phyloP scores from a whole-genome alignment of 2,329 filamentous ascomycete species.

The Botrytis byssoidea region DNA sequence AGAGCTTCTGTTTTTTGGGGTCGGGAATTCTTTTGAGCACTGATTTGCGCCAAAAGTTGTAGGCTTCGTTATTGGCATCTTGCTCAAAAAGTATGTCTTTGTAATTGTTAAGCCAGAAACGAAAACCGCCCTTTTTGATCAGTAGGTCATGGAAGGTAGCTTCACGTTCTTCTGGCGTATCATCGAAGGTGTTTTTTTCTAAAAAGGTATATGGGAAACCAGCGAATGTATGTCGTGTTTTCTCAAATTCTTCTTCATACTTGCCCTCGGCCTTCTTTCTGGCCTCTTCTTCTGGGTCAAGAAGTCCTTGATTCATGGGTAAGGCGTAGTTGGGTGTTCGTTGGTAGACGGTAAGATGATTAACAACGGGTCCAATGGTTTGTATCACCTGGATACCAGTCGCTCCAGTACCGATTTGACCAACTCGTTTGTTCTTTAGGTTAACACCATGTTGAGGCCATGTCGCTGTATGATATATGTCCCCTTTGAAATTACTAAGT shows the following conservation, averaged over 20 bases:
- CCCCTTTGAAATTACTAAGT: slow-evolving; percentile 33
- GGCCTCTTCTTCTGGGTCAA: slow-evolving; percentile 35
- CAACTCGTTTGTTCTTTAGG: slow-evolving; percentile 37
- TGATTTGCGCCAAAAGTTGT: slow-evolving; percentile 23
- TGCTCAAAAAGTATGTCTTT: slow-evolving; percentile 36
- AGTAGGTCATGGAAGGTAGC: slow-evolving; percentile 39
- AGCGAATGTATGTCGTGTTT: slow-evolving; percentile 31
- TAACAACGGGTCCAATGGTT: slow-evolving; percentile 40
- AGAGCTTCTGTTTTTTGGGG: slow-evolving; percentile 42
- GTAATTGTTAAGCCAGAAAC: slow-evolving; percentile 38
- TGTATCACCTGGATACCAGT: slow-evolving; percentile 30
- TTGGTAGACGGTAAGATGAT: slow-evolving; percentile 49
- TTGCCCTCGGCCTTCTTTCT: slow-evolving; percentile 27
- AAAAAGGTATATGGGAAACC: slow-evolving; percentile 39
- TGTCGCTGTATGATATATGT: slow-evolving; percentile 31
- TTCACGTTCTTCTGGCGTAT: slow-evolving; percentile 39
- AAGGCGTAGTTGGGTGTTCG: slow-evolving; percentile 51
- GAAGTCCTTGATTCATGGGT: slow-evolving; percentile 34
- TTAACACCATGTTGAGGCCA: slow-evolving; percentile 44
- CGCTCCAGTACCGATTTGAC: slow-evolving; percentile 29
- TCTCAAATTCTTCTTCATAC: slow-evolving; percentile 39
- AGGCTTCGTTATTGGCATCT: slow-evolving; percentile 34
- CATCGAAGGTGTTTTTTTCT: slow-evolving; percentile 37
- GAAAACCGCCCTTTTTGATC: slow-evolving; percentile 38
- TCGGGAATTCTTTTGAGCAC: slow-evolving; percentile 1